Conservation (phyloP, 345 rosid genomes). For the Nephelium lappaceum region DNA sequence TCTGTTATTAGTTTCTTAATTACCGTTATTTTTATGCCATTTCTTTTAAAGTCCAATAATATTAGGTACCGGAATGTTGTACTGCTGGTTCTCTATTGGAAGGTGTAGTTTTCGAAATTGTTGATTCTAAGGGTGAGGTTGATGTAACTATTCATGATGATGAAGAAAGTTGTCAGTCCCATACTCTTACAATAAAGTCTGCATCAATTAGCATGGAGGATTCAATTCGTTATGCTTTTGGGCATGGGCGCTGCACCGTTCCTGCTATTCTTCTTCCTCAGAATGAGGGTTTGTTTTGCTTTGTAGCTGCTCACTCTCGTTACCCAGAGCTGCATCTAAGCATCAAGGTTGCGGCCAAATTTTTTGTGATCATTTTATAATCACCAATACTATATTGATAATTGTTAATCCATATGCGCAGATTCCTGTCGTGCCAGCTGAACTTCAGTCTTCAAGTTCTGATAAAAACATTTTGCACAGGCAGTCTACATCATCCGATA, state of each 20-base stretch:
- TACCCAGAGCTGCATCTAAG: constrained; percentile 39
- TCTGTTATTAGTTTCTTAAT: background rate
- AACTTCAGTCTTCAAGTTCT: constrained; percentile 21
- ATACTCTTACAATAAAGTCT: constrained; percentile 46
- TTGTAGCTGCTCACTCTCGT: constrained; percentile 48
- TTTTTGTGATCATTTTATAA: background rate
- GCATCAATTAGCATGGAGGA: constrained; percentile 22
- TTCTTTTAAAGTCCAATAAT: background rate
- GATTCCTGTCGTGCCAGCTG: constrained; percentile 28
- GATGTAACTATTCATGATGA: constrained; percentile 55
- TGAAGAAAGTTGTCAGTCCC: constrained; percentile 38
- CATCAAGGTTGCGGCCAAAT: constrained; percentile 29
- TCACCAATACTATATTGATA: background rate
- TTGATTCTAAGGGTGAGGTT: constrained; percentile 40
- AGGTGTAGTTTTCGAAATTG: constrained; percentile 48
- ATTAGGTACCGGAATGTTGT: constrained; percentile 47
- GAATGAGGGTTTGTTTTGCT: constrained; percentile 41
- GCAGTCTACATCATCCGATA: constrained; percentile 20
- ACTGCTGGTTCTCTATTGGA: constrained; percentile 49
- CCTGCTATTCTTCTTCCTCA: constrained; percentile 47
- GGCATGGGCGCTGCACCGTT: constrained; percentile 49
- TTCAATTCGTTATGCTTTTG: constrained; percentile 42
- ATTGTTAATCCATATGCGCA: constrained; percentile 8
- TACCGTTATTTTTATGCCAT: background rate
- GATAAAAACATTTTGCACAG: constrained; percentile 17